Conservation (phyloP, 2,329 filamentous ascomycete species). For the Colletotrichum sp. region DNA sequence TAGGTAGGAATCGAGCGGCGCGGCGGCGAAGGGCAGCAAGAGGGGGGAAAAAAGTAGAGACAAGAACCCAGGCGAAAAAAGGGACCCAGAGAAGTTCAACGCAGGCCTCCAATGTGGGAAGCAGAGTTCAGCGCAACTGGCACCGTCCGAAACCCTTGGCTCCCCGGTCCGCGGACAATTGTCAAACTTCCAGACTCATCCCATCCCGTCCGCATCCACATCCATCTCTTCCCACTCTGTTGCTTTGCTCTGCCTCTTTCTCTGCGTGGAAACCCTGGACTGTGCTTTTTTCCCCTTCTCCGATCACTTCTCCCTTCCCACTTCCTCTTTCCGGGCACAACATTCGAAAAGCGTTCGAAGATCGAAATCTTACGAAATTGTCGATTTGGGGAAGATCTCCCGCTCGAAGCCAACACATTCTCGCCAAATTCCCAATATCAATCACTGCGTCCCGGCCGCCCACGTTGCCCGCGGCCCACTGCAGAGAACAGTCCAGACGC, state of each 20-base stretch:
- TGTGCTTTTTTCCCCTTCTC: not conserved
- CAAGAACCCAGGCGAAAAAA: not conserved
- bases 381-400: not conserved
- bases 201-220: not conserved
- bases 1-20: not conserved
- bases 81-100: not conserved
- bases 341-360: not conserved
- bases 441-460: not conserved
- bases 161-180: not conserved
- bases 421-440: not conserved
- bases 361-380: not conserved
- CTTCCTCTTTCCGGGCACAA: not conserved
- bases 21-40: not conserved
- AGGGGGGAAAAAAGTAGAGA: not conserved
- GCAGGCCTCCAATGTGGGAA: slow-evolving; percentile 6
- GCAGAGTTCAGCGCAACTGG: not conserved
- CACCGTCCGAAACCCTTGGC: not conserved
- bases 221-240: not conserved
- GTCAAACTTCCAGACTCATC: not conserved
- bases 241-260: not conserved
- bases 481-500: not conserved
- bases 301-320: not conserved
- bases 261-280: not conserved
- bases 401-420: not conserved
- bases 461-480: not conserved